Percentiles rank a stretch among this genome's conserved stretches.
Conservation (phyloP, 1,284 basidiomycete species). For the Papiliotrema flavescens region DNA sequence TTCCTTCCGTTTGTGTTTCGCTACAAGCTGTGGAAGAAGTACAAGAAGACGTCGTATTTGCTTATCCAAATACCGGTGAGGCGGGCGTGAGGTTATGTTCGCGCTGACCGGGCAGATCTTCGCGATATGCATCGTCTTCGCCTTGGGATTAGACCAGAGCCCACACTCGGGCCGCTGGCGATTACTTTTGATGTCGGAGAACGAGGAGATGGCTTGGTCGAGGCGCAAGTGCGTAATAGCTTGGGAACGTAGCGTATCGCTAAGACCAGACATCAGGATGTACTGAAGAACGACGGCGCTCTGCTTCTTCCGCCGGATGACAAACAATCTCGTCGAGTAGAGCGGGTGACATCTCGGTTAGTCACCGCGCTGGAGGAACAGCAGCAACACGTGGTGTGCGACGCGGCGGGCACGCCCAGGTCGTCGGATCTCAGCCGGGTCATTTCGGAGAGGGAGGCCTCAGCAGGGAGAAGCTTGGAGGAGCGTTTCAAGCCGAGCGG, state of each 20-base stretch:
- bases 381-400: conserved; percentile 45
- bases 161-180: conserved; percentile 53
- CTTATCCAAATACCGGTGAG: conserved; percentile 51
- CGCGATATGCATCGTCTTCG: conserved; percentile 53
- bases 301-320: conserved; percentile 48
- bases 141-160: conserved; percentile 53
- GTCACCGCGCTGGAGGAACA: conserved; percentile 49
- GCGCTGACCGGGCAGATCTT: conserved; percentile 44
- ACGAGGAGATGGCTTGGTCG: conserved; percentile 54
- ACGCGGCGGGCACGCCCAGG: conserved; percentile 47
- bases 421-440: conserved; percentile 31
- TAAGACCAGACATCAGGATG: conserved; percentile 46
- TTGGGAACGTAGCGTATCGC: background rate
- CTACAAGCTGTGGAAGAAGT: conserved; percentile 49
- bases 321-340: conserved; percentile 45
- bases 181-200: conserved; percentile 53
- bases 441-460: conserved; percentile 30
- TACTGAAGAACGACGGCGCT: conserved; percentile 48
- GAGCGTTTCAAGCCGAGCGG: conserved; percentile 41
- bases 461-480: conserved; percentile 4
- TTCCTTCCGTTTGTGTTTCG: conserved; percentile 53
- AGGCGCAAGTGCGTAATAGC: conserved; percentile 45
- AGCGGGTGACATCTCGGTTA: conserved; percentile 41
- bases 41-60: conserved; percentile 45
- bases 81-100: background rate